Conservation (phyloP, 1,284 basidiomycete species). For the Athelia sp. region DNA sequence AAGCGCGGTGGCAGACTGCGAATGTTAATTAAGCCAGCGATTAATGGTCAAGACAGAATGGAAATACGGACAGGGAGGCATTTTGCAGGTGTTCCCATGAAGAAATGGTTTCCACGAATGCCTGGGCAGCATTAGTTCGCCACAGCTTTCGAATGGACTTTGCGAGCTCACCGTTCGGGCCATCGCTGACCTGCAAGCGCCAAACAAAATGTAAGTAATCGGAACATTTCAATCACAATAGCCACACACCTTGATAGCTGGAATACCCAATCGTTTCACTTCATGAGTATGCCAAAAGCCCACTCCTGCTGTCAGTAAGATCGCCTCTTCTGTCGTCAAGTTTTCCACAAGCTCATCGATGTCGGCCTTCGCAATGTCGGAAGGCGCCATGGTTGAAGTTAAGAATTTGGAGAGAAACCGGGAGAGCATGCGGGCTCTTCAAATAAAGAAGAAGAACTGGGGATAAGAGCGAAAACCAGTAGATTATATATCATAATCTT, state of each 20-base stretch:
- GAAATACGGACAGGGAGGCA: constrained; percentile 49
- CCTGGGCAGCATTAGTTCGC: constrained; percentile 15
- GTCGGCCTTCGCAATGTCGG: constrained; percentile 61
- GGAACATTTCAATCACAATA: background rate
- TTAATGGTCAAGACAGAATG: no score
- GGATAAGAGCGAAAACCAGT: no score
- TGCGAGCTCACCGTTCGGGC: constrained; percentile 49
- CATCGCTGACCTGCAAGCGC: constrained; percentile 56
- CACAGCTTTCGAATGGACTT: background rate
- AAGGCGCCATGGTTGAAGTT: constrained; percentile 46
- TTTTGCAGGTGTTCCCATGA: constrained; percentile 61
- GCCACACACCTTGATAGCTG: constrained; percentile 60
- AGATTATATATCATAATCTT: no score
- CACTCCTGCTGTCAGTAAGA: constrained; percentile 63
- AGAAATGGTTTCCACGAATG: constrained; percentile 56
- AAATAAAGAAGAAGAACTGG: no score
- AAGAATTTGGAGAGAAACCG: no score
- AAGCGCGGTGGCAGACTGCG: constrained; percentile 58
- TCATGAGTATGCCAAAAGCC: constrained; percentile 75
- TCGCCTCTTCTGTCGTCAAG: constrained; percentile 67
- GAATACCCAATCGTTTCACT: constrained; percentile 61
- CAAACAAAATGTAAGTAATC: no score
- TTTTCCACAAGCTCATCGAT: constrained; percentile 57
- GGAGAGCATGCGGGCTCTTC: no score
- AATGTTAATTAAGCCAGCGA: background rate